Conservation (phyloP, 2,329 filamentous ascomycete genomes). For the Mycocentrospora acerina region DNA sequence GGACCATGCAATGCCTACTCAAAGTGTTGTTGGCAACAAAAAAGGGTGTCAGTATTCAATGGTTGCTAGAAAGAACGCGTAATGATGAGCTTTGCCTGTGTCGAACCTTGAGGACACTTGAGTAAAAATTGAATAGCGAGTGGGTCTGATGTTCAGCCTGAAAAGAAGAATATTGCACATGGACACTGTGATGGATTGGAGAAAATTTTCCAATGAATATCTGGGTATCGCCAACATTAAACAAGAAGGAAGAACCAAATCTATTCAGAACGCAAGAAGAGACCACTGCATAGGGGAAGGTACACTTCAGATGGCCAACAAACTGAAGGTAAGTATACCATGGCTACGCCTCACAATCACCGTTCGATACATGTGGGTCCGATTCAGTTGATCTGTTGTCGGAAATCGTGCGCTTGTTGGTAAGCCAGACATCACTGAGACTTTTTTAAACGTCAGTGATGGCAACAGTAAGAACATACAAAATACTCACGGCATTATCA, state of each 20-base stretch:
- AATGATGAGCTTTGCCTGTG: neutral
- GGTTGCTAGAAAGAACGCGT: neutral
- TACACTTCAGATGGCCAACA: neutral
- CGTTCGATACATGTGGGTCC: slow-evolving; percentile 16
- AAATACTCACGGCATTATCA: slow-evolving; percentile 64
- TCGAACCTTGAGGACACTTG: neutral
- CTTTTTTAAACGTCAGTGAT: slow-evolving; percentile 41
- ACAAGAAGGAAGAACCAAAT: slow-evolving; percentile 1
- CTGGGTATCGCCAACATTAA: slow-evolving; percentile 13
- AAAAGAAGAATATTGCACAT: too few relatives aligned
- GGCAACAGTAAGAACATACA: neutral
- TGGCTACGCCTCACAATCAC: slow-evolving; percentile 4
- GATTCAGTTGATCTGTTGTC: slow-evolving; percentile 26
- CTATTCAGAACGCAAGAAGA: neutral
- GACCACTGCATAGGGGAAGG: neutral
- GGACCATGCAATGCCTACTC: too few relatives aligned
- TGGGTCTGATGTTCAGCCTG: neutral
- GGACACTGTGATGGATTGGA: too few relatives aligned
- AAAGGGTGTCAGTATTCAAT: neutral
- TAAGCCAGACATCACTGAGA: slow-evolving; percentile 70
- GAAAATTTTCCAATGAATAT: neutral
- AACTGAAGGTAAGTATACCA: neutral
- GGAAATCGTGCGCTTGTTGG: slow-evolving; percentile 31
- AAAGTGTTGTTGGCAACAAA: neutral
- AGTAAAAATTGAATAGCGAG: neutral